phyloP scores from a whole-genome alignment of 352 stramenopile species.

The Pythium folliculosum region DNA sequence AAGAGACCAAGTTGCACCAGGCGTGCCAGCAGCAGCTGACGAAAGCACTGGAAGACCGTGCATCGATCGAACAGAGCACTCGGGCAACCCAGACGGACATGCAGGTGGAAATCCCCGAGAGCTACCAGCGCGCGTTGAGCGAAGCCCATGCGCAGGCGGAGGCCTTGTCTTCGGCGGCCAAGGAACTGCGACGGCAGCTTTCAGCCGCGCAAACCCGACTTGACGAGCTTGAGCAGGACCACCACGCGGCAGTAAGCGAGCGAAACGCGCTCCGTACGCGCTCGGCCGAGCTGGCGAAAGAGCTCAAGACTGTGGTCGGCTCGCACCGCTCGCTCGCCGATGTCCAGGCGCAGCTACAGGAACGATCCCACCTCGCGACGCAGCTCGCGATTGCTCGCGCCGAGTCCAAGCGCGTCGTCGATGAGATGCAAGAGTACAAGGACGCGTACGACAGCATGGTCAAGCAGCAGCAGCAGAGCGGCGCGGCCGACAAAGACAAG shows the following conservation, averaged over 20 bases:
- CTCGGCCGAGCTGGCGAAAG: constrained; percentile 49
- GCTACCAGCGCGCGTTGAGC: constrained; percentile 35
- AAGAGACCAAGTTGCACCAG: constrained; percentile 46
- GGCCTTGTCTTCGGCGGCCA: constrained; percentile 28
- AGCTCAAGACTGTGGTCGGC: constrained; percentile 60
- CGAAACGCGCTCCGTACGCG: constrained; percentile 65
- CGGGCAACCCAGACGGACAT: constrained; percentile 56
- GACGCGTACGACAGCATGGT: constrained; percentile 48
- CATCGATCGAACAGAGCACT: constrained; percentile 32
- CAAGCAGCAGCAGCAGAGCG: constrained; percentile 39
- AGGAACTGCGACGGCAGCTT: constrained; percentile 49
- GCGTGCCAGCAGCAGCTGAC: constrained; percentile 50
- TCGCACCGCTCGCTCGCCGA: constrained; percentile 53
- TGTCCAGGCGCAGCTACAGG: constrained; percentile 55
- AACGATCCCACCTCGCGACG: constrained; percentile 52
- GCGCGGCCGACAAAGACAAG: constrained; percentile 68
- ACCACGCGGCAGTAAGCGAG: constrained; percentile 38
- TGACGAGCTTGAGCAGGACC: constrained; percentile 31
- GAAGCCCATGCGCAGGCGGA: constrained; percentile 21
- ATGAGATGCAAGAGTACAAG: constrained; percentile 68
- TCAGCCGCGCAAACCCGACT: constrained; percentile 33
- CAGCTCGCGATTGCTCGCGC: constrained; percentile 58
- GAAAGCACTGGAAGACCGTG: constrained; percentile 22
- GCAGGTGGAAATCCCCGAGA: constrained; percentile 23
- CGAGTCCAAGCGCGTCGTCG: constrained; percentile 48